Evolutionary conservation across 2,329 filamentous ascomycete genomes (phyloP).

Genomic region (Colletotrichum australisinense): DNA sequence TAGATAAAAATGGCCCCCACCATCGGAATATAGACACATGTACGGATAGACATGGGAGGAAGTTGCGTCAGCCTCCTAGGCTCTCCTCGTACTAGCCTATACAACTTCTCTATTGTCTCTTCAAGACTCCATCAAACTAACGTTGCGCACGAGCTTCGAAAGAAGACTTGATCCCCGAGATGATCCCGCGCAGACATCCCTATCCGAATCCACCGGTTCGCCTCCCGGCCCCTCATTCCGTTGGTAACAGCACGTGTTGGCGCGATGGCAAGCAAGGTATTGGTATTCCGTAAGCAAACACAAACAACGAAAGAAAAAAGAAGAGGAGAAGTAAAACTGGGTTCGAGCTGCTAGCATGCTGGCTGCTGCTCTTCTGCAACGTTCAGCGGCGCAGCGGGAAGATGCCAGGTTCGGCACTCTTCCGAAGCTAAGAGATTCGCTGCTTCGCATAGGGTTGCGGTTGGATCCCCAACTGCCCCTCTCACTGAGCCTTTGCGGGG

Average conservation of each 20-base stretch:
- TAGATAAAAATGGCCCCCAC: conserved; percentile 13
- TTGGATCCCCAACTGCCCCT: neutral
- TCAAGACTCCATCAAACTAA: neutral
- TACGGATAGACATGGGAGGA: neutral
- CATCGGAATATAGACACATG: conserved; percentile 1
- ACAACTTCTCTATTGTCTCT: too few species aligned
- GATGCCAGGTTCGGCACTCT: conserved; percentile 22
- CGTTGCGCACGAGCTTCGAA: conserved; percentile 16
- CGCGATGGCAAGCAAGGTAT: neutral
- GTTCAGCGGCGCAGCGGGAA: conserved; percentile 17
- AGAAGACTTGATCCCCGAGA: conserved; percentile 10
- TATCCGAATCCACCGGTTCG: conserved; percentile 1
- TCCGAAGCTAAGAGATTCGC: conserved; percentile 21
- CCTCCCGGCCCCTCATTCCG: conserved; percentile 20
- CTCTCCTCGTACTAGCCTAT: neutral
- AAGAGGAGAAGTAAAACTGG: neutral
- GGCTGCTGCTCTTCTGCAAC: conserved; percentile 2
- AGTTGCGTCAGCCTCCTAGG: conserved; percentile 17
- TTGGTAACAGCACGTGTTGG: conserved; percentile 15
- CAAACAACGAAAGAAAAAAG: neutral
- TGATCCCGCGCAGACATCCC: conserved; percentile 12
- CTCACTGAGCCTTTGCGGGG: neutral
- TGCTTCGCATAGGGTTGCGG: neutral
- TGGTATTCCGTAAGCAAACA: neutral
- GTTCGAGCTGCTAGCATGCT: neutral